Evolutionary conservation across 768 basidiomycete species (phyloP).

Genomic region (Antrodiella citrinella): DNA sequence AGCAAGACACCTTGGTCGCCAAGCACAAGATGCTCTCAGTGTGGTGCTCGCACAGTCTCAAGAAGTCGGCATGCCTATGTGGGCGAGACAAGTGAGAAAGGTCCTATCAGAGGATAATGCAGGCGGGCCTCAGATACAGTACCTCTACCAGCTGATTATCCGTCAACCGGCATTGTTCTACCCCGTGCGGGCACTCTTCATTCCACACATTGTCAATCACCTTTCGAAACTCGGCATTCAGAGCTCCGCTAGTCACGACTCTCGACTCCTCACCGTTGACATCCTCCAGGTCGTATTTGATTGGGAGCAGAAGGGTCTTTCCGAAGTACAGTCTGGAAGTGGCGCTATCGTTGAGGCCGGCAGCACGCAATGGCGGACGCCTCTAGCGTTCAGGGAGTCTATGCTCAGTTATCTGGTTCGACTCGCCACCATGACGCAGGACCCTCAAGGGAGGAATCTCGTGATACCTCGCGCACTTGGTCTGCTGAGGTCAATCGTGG

Average conservation of each 20-base stretch:
- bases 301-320: slow-evolving; percentile 73
- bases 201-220: slow-evolving; percentile 89
- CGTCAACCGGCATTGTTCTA: slow-evolving; percentile 90
- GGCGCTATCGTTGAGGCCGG: no score
- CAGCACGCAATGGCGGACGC: slow-evolving; percentile 54
- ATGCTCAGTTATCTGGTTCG: slow-evolving; percentile 96
- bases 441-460: slow-evolving; percentile 34
- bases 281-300: slow-evolving; percentile 85
- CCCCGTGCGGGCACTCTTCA: slow-evolving; percentile 85
- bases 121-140: slow-evolving; percentile 57
- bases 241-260: slow-evolving; percentile 61
- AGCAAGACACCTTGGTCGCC: slow-evolving; percentile 64
- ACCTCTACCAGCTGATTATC: slow-evolving; percentile 87
- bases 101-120: slow-evolving; percentile 85
- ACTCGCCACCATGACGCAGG: slow-evolving; percentile 63
- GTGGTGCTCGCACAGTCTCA: slow-evolving; percentile 63
- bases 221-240: slow-evolving; percentile 83
- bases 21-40: slow-evolving; percentile 82
- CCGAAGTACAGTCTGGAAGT: slow-evolving; percentile 3
- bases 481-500: slow-evolving; percentile 70
- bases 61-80: slow-evolving; percentile 55
- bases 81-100: slow-evolving; percentile 82
- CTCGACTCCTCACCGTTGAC: slow-evolving; percentile 82
- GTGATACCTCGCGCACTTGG: slow-evolving; percentile 57
- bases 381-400: slow-evolving; percentile 74